Base-by-base conservation (phyloP, 23 red algal species). In the Gracilaria gracilis region DNA sequence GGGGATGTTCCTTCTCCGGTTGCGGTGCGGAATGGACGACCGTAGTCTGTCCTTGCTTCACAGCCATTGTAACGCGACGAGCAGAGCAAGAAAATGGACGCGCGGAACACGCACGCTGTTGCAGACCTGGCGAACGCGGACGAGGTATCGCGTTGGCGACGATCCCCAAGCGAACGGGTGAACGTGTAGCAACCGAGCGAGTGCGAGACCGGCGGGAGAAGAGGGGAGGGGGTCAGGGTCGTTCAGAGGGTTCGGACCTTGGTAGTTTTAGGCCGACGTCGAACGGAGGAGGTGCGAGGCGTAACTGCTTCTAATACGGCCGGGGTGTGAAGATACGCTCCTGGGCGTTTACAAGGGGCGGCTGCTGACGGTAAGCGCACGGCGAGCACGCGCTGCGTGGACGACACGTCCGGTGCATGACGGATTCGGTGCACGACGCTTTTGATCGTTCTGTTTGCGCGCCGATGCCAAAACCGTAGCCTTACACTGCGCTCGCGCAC, bases 21-120 rank as follows among this genome's bases (percentile, higher is more conserved):
- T 24, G 46, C 72, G 38, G 72, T 11, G 72, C 40, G 23, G 72
- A 51, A 27, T 31, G 72, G 0, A 77, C 67, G 39, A 42, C 47
- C n/a, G 67, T 55, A 29, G 62, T 61, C 50, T 87, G 84, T 8
- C 67, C 84, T 29, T 73, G 66, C 37, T 87, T 87, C 4, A 87
- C 84, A n/a, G 84, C 84, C 84, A 87, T 87, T 46, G 12, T 62
- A 32, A 69, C 64, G 2, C 9, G 17, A 37, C 27, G 31, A 38
- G 19, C 5, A 5, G 27, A 69, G 8, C 0, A 14, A 36, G 3
- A 64, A 11, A 19, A 13, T 64, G 28, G 14, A 64, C n/a, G 17
- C 4, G 59, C 24, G n/a, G 19, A 9, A 2, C n/a, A 31, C 59
- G 51, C 51, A 55, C 51, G 51, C 51, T 19, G 51, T 6, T 19